Percentiles rank a stretch among this genome's conserved stretches.
Conservation (phyloP, 345 rosid species). For the Salix udensis region DNA sequence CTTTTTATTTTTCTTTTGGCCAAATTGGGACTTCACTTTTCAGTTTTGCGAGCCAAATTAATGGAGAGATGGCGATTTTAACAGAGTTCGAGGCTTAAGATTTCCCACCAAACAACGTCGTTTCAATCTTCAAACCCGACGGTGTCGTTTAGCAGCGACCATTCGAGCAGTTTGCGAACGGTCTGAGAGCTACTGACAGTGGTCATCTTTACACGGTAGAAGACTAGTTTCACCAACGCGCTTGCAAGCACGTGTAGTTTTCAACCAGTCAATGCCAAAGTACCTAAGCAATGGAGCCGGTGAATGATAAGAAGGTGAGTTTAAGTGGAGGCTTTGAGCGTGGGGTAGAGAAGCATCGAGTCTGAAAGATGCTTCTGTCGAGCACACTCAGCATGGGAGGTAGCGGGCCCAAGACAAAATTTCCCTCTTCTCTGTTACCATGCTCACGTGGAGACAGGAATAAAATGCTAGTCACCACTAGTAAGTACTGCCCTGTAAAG, state of each 20-base stretch:
- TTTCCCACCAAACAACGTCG: conserved; percentile 28
- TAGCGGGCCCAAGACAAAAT: conserved; percentile 43
- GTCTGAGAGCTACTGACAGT: conserved; percentile 35
- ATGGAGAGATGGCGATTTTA: conserved; percentile 13
- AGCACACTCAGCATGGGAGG: conserved; percentile 22
- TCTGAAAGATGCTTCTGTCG: conserved; percentile 39
- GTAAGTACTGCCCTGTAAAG: background rate
- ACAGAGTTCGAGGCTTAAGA: conserved; percentile 11
- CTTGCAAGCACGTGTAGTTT: conserved; percentile 17
- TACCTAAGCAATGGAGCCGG: background rate
- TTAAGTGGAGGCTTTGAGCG: conserved; percentile 10
- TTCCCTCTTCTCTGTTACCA: conserved; percentile 15
- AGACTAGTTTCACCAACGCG: conserved; percentile 14
- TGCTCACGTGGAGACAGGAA: background rate
- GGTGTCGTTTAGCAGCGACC: background rate
- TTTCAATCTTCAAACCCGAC: conserved; percentile 8
- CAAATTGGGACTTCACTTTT: background rate
- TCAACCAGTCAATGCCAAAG: background rate
- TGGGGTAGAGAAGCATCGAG: conserved; percentile 19
- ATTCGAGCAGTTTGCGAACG: background rate
- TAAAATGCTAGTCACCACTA: conserved; percentile 18
- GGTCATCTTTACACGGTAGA: conserved; percentile 31
- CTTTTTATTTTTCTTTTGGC: background rate
- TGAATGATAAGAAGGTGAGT: background rate
- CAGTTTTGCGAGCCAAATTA: conserved; percentile 20